These are phyloP conservation scores for Cinnamomum micranthum DNA, from an alignment of 164 flowering plant genomes.

Conservation along the genomic window DNA sequence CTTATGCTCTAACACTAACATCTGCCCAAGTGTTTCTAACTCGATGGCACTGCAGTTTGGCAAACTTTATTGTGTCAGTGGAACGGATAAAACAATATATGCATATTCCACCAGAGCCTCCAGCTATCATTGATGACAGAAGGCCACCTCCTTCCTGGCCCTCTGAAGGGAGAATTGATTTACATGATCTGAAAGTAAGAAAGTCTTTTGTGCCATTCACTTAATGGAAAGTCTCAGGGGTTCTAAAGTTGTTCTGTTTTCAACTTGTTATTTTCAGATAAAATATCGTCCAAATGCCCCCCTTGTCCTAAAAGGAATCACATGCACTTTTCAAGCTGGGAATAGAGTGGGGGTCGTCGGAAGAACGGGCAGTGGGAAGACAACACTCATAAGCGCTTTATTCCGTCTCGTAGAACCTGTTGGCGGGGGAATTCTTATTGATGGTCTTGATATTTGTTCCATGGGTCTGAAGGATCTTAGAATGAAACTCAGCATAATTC, in stretches of 20 bases:
- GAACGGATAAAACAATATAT: constrained; percentile 87
- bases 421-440: constrained; percentile 57
- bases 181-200: constrained; percentile 61
- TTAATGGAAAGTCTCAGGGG: not conserved
- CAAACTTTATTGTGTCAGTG: constrained; percentile 74
- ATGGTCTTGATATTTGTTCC: constrained; percentile 17
- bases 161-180: constrained; percentile 55
- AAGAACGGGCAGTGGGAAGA: constrained; percentile 92
- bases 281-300: constrained; percentile 79
- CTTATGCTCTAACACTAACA: constrained; percentile 68
- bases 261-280: constrained; percentile 37
- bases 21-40: constrained; percentile 51
- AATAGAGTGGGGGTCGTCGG: constrained; percentile 84
- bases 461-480: constrained; percentile 74
- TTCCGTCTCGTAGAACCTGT: constrained; percentile 79
- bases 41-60: constrained; percentile 61
- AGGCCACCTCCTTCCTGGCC: constrained; percentile 88
- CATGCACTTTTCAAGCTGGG: constrained; percentile 71
- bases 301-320: constrained; percentile 76
- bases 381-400: constrained; percentile 75
- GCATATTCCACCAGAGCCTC: constrained; percentile 73
- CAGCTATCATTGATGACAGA: constrained; percentile 50
- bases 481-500: constrained; percentile 75
- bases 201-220: not conserved
- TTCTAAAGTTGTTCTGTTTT: not conserved